A percentile compares a stretch with the other conserved stretches of the same genome.
These are phyloP conservation scores for Cotoneaster glaucophyllus DNA, from an alignment of 306 rosid genomes.

Conservation along the genomic window DNA sequence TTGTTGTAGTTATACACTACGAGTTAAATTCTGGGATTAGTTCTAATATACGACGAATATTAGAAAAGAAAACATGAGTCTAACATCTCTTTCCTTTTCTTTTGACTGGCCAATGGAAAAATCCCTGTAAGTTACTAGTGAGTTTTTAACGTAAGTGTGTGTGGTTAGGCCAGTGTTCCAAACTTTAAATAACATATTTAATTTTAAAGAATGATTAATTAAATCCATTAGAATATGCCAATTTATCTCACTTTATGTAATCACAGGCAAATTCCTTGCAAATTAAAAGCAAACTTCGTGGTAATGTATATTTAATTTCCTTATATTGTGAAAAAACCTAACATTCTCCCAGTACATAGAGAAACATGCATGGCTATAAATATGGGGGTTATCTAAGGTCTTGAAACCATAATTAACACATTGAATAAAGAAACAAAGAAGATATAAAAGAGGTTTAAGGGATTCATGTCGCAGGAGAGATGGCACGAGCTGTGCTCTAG, in stretches of 20 bases:
- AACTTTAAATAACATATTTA: neutral
- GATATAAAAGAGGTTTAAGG: neutral
- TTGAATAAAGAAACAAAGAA: neutral
- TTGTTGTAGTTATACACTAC: neutral
- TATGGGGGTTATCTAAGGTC: neutral
- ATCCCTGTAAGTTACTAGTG: neutral
- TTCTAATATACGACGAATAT: neutral
- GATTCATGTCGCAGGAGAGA: constrained; percentile 9
- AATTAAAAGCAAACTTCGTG: neutral
- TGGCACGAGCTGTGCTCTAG: neutral
- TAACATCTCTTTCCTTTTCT: neutral
- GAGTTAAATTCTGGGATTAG: neutral
- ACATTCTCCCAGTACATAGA: neutral
- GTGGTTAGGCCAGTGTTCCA: neutral
- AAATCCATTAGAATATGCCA: neutral
- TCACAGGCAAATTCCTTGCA: neutral
- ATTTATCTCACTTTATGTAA: neutral
- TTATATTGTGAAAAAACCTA: neutral
- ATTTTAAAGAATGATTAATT: neutral
- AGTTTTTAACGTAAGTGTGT: neutral
- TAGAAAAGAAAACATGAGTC: neutral
- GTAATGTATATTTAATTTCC: constrained; percentile 9
- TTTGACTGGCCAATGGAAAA: neutral
- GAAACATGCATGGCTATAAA: neutral
- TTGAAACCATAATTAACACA: neutral